These are phyloP conservation scores for Cryphonectria parasitica DNA, from an alignment of 2,329 filamentous ascomycete genomes.

Conservation along the genomic window DNA sequence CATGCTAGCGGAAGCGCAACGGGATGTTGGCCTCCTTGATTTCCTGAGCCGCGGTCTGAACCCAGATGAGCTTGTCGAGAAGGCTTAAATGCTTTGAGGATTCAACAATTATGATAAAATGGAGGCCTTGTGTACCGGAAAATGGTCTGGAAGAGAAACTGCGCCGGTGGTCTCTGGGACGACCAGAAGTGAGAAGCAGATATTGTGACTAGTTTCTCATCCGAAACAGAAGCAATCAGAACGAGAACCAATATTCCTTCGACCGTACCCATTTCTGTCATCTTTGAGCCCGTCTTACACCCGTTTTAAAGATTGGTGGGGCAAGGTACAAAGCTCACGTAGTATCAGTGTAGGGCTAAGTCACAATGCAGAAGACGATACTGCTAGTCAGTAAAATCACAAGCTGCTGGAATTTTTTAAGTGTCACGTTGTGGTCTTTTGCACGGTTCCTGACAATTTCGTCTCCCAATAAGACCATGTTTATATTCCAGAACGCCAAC, in stretches of 20 bases:
- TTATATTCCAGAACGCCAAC: too few relatives aligned
- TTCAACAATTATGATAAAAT: not conserved
- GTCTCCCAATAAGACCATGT: not conserved
- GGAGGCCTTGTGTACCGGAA: too few relatives aligned
- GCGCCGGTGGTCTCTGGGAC: not conserved
- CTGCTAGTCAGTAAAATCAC: too few relatives aligned
- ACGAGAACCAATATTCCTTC: not conserved
- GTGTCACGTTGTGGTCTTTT: not conserved
- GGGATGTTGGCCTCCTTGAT: constrained; percentile 31
- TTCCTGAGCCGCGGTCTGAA: not conserved
- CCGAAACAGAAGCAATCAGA: not conserved
- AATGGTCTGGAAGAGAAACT: not conserved
- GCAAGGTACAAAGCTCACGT: too few relatives aligned
- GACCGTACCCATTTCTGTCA: not conserved
- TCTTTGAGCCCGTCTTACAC: not conserved
- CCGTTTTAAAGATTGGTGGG: too few relatives aligned
- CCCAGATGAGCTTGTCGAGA: not conserved
- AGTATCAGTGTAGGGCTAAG: too few relatives aligned
- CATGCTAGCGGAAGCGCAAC: constrained; percentile 33
- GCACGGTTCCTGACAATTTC: not conserved
- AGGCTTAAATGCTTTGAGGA: not conserved
- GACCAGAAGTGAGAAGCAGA: not conserved
- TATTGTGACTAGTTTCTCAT: not conserved
- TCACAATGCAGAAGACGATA: too few relatives aligned
- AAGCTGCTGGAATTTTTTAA: too few relatives aligned